A percentile compares a stretch with the other conserved stretches of the same genome.
Conservation (phyloP, 805 yeast species). For the Ogataea paraovalis region DNA sequence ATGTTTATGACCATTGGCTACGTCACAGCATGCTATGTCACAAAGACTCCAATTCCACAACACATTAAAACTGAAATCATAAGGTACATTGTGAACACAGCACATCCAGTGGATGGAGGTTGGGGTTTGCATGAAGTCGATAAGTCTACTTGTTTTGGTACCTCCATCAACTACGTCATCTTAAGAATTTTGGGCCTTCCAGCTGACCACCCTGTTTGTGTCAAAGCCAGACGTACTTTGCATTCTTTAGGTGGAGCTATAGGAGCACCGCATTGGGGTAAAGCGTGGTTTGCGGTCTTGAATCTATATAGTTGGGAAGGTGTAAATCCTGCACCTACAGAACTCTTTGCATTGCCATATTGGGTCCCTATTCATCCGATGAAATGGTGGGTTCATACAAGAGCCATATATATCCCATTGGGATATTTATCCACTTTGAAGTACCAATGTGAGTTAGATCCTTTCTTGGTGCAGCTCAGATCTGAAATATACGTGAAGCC, state of each 20-base stretch:
- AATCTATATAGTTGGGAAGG: slow-evolving; percentile 93
- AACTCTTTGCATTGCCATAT: slow-evolving; percentile 85
- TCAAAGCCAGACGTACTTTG: slow-evolving; percentile 69
- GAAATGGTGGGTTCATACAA: slow-evolving; percentile 98
- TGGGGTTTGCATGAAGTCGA: slow-evolving; percentile 96
- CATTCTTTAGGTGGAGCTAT: slow-evolving; percentile 82
- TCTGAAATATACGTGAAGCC: slow-evolving; percentile 70
- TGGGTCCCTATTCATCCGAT: slow-evolving; percentile 84
- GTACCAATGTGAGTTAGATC: slow-evolving; percentile 55
- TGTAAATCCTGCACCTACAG: slow-evolving; percentile 97
- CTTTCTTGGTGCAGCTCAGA: slow-evolving; percentile 63
- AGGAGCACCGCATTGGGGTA: slow-evolving; percentile 96
- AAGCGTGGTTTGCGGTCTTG: slow-evolving; percentile 79
- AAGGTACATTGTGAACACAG: slow-evolving; percentile 82
- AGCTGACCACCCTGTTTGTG: slow-evolving; percentile 70
- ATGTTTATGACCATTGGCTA: slow-evolving; percentile 96
- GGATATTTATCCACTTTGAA: slow-evolving; percentile 69
- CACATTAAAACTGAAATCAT: slow-evolving; percentile 65
- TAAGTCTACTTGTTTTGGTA: slow-evolving; percentile 93
- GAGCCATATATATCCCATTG: slow-evolving; percentile 85
- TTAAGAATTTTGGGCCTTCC: slow-evolving; percentile 76
- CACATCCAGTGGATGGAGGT: slow-evolving; percentile 99
- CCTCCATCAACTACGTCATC: slow-evolving; percentile 79
- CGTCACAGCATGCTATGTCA: slow-evolving; percentile 67
- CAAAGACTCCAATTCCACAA: slow-evolving; percentile 64